Evolutionary conservation across 768 basidiomycete species (phyloP).

Genomic region (Boletus reticulatus): DNA sequence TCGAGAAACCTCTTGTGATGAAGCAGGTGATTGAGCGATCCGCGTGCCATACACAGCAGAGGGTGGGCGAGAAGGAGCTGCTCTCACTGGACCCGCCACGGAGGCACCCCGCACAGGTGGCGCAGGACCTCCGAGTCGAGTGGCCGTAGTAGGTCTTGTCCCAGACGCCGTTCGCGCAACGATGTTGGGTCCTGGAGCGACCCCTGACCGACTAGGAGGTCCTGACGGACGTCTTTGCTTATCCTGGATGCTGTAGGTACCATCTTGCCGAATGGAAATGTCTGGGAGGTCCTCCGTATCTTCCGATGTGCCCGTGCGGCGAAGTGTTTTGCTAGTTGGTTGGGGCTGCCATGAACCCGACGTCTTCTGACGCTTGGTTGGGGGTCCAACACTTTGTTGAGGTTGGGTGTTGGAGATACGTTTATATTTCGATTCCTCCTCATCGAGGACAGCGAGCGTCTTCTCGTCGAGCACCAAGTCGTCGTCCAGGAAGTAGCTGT

Average conservation of each 20-base stretch:
- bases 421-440: constrained; percentile 46
- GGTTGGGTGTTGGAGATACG: constrained; percentile 26
- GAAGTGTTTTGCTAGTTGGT: constrained; percentile 26
- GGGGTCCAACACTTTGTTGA: constrained; percentile 31
- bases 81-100: constrained; percentile 7
- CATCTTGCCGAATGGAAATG: constrained; percentile 57
- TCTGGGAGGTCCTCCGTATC: constrained; percentile 60
- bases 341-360: constrained; percentile 43
- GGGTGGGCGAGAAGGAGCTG: constrained; percentile 11
- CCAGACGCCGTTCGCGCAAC: constrained; percentile 7
- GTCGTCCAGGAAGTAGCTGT: constrained; percentile 65
- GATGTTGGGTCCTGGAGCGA: constrained; percentile 8
- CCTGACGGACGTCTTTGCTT: constrained; percentile 15
- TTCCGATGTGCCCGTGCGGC: constrained; percentile 27
- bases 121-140: constrained; percentile 11
- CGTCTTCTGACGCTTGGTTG: constrained; percentile 58
- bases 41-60: constrained; percentile 14
- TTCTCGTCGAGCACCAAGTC: constrained; percentile 63
- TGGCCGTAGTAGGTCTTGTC: constrained; percentile 4
- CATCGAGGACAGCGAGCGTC: constrained; percentile 59
- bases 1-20: constrained; percentile 20
- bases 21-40: constrained; percentile 9
- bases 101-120: constrained; percentile 12
- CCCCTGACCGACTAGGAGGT: constrained; percentile 11
- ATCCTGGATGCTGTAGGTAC: constrained; percentile 48